Evolutionary conservation across 2,329 filamentous ascomycete genomes (phyloP), one percentile per base, ranked within the genome.

Genomic region (Phyllosticta ampelicida): DNA sequence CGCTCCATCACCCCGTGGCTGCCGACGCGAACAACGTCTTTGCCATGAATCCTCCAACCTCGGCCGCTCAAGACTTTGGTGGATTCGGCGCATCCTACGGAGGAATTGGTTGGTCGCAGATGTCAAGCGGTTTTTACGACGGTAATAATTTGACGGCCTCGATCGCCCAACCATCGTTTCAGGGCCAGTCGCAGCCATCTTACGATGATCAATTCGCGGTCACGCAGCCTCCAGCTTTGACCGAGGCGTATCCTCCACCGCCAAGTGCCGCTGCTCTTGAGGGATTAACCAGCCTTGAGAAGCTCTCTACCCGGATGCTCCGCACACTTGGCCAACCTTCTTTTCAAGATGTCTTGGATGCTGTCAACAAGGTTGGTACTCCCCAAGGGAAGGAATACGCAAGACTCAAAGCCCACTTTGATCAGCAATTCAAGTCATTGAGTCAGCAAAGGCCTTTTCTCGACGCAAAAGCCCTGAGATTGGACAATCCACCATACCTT

Each of bases 311-410:
- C 0, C 81, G 84, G 70, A 80, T 85, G 30, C 73, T 85, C 9
- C 75, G 78, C 13, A 78, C 79, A 28, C 70, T 85, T 5, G 78
- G 80, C 51, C 81, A 80, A 64, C 79, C 79, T 9, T 77, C 75
- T 50, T 82, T 80, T 58, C 73, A 77, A 56, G 79, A 84, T 55
- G 80, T 82, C 36, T 75, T 82, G 53, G 75, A 77, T 28, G 79
- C 84, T 60, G 78, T 83, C 29, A 79, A 77, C 2, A 75, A 79
- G 48, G 78, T 77, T 16, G 76, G 80, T 18, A 80, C 79, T 1
- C 77, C 80, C 59, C 75, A 77, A 61, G 81, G 80, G 9, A 80
- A 85, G 66, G 80, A 82, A n/a, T 86, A 85, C 68, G 75, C 77
- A 3, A 81, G 80, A 1, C 74, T 85, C 66, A 82, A 82, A 63